A percentile compares a stretch with the other conserved stretches of the same genome.
Conservation (phyloP, 2,329 filamentous ascomycete genomes). For the Fusarium paranaense region DNA sequence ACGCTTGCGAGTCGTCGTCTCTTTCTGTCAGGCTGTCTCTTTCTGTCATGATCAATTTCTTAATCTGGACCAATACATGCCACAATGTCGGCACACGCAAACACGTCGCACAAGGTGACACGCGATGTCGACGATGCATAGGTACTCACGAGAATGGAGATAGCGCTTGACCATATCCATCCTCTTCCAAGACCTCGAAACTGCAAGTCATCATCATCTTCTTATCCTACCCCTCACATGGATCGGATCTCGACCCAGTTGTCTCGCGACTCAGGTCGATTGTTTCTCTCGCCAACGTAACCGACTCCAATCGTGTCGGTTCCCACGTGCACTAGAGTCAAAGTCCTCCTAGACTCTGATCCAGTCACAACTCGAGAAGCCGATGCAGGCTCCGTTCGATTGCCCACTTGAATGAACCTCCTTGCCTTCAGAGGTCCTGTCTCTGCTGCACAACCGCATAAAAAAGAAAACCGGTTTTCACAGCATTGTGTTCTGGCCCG, state of each 20-base stretch:
- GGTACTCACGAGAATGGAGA: neutral
- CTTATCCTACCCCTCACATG: slow-evolving; percentile 24
- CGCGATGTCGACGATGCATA: neutral
- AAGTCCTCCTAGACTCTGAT: slow-evolving; percentile 25
- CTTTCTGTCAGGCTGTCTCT: neutral
- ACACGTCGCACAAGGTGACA: neutral
- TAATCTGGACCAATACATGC: neutral
- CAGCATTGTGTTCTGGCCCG: neutral
- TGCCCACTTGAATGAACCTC: slow-evolving; percentile 5
- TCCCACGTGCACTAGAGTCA: slow-evolving; percentile 41
- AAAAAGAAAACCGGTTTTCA: slow-evolving; percentile 16
- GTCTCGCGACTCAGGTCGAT: slow-evolving; percentile 24
- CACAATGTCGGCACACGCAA: neutral
- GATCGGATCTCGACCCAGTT: slow-evolving; percentile 22
- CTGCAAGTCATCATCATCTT: slow-evolving; percentile 29
- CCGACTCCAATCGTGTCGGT: slow-evolving; percentile 16
- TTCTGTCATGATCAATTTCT: neutral
- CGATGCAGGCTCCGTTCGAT: slow-evolving; percentile 7
- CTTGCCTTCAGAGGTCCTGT: slow-evolving; percentile 19
- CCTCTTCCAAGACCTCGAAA: neutral
- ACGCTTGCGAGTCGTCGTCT: neutral
- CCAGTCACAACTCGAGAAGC: slow-evolving; percentile 23
- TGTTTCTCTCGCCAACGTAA: slow-evolving; percentile 6
- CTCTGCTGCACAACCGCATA: slow-evolving; percentile 16
- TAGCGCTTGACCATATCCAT: neutral